Conservation (phyloP, 345 rosid species). For the Noccaea caerulescens region DNA sequence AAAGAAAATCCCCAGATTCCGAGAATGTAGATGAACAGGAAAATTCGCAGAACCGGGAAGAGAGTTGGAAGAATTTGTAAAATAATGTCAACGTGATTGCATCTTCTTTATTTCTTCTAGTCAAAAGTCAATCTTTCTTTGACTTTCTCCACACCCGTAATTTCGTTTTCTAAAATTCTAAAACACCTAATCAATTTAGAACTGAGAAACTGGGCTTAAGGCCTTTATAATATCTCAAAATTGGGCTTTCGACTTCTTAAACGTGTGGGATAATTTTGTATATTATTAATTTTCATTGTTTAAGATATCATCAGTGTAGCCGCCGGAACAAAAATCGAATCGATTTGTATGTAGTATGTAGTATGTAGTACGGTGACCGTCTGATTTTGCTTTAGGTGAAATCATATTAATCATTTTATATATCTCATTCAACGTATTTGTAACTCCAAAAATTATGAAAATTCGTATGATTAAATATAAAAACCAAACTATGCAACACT, state of each 20-base stretch:
- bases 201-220: not conserved
- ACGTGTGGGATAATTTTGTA: too few species aligned
- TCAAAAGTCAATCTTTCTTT: slow-evolving; percentile 16
- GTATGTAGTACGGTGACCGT: too few species aligned
- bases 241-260: not conserved
- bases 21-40: slow-evolving; percentile 40
- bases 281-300: too few species aligned
- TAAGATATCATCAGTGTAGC: too few species aligned
- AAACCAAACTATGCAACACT: not conserved
- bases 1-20: slow-evolving; percentile 29
- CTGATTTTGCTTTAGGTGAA: not conserved
- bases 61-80: not conserved
- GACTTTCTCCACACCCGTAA: not conserved
- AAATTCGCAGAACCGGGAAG: slow-evolving; percentile 35
- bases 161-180: not conserved
- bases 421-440: not conserved
- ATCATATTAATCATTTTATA: not conserved
- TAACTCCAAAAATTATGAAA: not conserved
- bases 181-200: not conserved
- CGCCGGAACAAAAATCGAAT: too few species aligned
- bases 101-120: not conserved
- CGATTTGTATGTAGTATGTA: too few species aligned
- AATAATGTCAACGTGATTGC: slow-evolving; percentile 7
- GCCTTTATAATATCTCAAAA: not conserved
- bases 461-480: not conserved